A percentile compares a stretch with the other conserved stretches of the same genome.
phyloP scores from a whole-genome alignment of 148 eudicot species.

The Rhododendron molle region DNA sequence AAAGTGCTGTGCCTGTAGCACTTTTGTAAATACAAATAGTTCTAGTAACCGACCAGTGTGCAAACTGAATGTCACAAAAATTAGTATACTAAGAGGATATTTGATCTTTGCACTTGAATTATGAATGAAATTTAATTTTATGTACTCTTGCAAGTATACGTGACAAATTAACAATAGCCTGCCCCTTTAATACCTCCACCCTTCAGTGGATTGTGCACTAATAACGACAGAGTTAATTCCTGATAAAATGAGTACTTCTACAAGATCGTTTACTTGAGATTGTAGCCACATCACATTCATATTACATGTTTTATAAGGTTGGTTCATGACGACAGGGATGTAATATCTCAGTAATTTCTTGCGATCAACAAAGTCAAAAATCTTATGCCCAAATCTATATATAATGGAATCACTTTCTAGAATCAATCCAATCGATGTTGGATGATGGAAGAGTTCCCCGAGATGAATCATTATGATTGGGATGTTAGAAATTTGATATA shows the following conservation, averaged over 20 bases:
- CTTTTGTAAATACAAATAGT: too few species aligned
- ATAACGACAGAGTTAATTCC: too few species aligned
- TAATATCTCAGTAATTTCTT: too few species aligned
- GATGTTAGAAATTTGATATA: too few species aligned
- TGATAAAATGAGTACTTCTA: too few species aligned
- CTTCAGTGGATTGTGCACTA: background rate
- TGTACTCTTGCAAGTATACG: background rate
- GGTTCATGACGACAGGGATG: background rate
- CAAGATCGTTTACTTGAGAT: background rate
- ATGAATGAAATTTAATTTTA: too few species aligned
- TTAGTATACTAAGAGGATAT: background rate
- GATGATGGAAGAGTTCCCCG: too few species aligned
- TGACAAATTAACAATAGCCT: background rate
- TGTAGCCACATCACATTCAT: background rate
- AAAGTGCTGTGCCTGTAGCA: too few species aligned
- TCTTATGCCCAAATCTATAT: background rate
- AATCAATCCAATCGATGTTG: too few species aligned
- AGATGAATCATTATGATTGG: too few species aligned
- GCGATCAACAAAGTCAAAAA: background rate
- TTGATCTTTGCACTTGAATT: background rate
- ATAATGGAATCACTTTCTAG: background rate
- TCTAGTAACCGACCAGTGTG: too few species aligned
- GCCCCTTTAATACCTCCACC: background rate
- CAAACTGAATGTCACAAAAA: background rate
- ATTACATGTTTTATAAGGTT: background rate